Conservation (phyloP, 352 stramenopile genomes). For the Globisporangium barbulae region DNA sequence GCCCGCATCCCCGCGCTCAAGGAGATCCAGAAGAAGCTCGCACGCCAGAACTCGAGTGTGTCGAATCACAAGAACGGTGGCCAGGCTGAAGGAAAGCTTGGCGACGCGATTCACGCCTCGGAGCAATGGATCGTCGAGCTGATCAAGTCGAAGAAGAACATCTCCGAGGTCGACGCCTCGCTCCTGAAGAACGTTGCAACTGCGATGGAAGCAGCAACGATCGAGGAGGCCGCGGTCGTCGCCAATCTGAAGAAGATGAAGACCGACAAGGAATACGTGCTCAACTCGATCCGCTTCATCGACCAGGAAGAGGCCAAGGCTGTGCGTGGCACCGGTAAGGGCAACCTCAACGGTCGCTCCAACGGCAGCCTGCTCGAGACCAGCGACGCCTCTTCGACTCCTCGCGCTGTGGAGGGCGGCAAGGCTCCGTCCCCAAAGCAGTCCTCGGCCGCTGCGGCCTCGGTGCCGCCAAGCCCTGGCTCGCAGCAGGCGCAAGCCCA, state of each 20-base stretch:
- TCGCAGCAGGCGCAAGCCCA: neutral
- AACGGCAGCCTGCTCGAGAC: slow-evolving; percentile 48
- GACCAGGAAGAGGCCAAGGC: slow-evolving; percentile 87
- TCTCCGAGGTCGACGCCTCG: slow-evolving; percentile 71
- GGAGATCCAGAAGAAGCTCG: slow-evolving; percentile 82
- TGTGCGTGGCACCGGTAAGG: slow-evolving; percentile 79
- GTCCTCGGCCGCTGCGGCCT: slow-evolving; percentile 20
- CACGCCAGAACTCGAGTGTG: slow-evolving; percentile 36
- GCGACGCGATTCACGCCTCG: slow-evolving; percentile 68
- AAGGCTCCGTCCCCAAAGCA: slow-evolving; percentile 33
- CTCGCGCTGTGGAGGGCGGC: neutral
- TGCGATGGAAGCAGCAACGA: slow-evolving; percentile 44
- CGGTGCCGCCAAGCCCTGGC: slow-evolving; percentile 11
- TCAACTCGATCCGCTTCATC: slow-evolving; percentile 89
- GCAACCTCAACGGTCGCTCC: slow-evolving; percentile 21
- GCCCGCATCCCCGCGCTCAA: slow-evolving; percentile 82
- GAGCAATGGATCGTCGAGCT: slow-evolving; percentile 88
- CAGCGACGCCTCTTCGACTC: slow-evolving; percentile 22
- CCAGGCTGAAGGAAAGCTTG: slow-evolving; percentile 44
- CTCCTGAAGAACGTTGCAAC: slow-evolving; percentile 62
- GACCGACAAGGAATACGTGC: slow-evolving; percentile 85
- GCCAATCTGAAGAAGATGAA: slow-evolving; percentile 83
- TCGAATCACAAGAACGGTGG: slow-evolving; percentile 31
- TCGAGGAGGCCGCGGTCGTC: slow-evolving; percentile 67
- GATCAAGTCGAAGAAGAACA: slow-evolving; percentile 85